Percentiles rank a stretch among this genome's conserved stretches.
phyloP scores from a whole-genome alignment of 2,329 filamentous ascomycete genomes.

The Nemania sp. region DNA sequence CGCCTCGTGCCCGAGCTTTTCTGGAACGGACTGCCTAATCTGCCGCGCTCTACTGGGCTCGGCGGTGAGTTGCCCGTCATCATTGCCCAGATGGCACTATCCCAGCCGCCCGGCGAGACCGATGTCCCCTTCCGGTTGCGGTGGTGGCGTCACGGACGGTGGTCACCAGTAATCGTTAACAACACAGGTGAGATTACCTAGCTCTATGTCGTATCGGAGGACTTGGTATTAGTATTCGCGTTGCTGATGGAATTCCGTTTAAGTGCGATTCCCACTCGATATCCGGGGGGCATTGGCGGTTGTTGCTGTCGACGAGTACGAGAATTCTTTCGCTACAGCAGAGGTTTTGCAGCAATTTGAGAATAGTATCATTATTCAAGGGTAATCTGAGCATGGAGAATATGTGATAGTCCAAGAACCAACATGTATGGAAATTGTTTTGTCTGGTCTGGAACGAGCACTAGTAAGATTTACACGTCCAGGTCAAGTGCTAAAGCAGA shows the following conservation, averaged over 20 bases:
- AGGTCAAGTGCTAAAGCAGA: too few species aligned
- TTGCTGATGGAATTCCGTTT: background rate
- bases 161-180: background rate
- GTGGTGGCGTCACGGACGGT: slow-evolving; percentile 9
- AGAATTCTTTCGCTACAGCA: slow-evolving; percentile 1
- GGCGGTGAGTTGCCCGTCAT: slow-evolving; percentile 21
- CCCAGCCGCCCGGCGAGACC: slow-evolving; percentile 7
- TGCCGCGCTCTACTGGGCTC: slow-evolving; percentile 14
- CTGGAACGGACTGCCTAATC: slow-evolving; percentile 1
- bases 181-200: background rate
- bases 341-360: slow-evolving; percentile 15
- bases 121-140: slow-evolving; percentile 21
- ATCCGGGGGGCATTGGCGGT: slow-evolving; percentile 25
- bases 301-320: slow-evolving; percentile 17
- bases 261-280: slow-evolving; percentile 1
- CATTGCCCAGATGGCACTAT: slow-evolving; percentile 28
- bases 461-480: too few species aligned
- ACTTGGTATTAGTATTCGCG: background rate
- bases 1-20: slow-evolving; percentile 21
- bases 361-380: slow-evolving; percentile 4
- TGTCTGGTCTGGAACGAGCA: too few species aligned
- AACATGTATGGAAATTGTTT: too few species aligned
- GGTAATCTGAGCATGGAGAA: too few species aligned
- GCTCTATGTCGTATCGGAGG: background rate
- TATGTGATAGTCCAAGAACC: too few species aligned